Conservation (phyloP, 176 grass and related monocot genomes). For the Melocanna baccifera region DNA sequence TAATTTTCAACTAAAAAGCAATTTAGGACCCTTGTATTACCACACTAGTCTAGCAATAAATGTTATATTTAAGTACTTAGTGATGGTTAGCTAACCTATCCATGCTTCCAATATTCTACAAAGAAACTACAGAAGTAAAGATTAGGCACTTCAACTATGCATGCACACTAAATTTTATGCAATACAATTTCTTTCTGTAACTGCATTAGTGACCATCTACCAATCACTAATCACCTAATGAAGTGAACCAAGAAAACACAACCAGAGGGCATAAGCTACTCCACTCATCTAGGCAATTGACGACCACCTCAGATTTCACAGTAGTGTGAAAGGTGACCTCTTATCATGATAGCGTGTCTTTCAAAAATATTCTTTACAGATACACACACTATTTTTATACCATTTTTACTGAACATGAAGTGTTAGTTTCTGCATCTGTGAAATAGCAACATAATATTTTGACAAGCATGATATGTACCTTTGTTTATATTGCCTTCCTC, state of each 20-base stretch:
- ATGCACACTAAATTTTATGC: background rate
- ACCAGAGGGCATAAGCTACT: background rate
- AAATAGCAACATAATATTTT: slow-evolving; percentile 7
- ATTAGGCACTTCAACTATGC: background rate
- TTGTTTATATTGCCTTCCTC: slow-evolving; percentile 38
- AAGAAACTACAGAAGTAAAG: slow-evolving; percentile 1
- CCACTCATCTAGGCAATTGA: background rate
- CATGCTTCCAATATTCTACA: background rate
- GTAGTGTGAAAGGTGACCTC: background rate
- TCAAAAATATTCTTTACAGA: background rate
- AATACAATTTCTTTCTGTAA: background rate
- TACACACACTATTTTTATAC: background rate
- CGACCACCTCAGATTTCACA: background rate
- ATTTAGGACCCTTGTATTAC: background rate
- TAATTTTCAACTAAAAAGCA: slow-evolving; percentile 20
- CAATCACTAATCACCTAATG: background rate
- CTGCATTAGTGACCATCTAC: background rate
- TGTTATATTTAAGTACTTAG: background rate
- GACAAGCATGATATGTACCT: background rate
- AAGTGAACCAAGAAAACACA: background rate
- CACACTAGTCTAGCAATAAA: background rate
- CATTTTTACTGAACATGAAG: slow-evolving; percentile 1
- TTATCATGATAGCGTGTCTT: background rate
- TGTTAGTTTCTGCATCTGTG: background rate
- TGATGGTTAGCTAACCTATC: background rate